A percentile compares a stretch with the other conserved stretches of the same genome.
These are phyloP conservation scores for Stagonosporopsis vannaccii DNA, from an alignment of 2,329 filamentous ascomycete genomes.

Conservation along the genomic window DNA sequence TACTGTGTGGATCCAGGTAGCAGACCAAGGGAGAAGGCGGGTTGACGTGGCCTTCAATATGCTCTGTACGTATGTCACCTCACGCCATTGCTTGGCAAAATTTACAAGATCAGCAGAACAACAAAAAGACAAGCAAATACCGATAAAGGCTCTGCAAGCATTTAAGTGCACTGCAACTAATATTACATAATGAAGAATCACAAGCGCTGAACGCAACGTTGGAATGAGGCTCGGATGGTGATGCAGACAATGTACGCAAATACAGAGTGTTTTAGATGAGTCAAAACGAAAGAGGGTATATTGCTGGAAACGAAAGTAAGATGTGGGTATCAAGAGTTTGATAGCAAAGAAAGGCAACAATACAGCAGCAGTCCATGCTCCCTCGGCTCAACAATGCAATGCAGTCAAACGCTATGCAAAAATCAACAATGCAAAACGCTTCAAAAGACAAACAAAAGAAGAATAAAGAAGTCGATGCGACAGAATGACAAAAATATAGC, in stretches of 20 bases:
- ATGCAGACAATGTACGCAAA: neutral
- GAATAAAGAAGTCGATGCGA: neutral
- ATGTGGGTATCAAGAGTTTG: constrained; percentile 1
- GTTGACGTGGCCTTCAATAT: neutral
- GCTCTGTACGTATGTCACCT: constrained; percentile 8
- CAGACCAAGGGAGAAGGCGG: too few species aligned
- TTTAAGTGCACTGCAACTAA: neutral
- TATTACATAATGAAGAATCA: neutral
- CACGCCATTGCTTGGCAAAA: constrained; percentile 4
- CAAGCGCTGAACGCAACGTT: neutral
- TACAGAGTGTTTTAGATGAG: neutral
- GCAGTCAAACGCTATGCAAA: neutral
- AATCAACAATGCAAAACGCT: neutral
- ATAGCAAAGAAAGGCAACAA: neutral
- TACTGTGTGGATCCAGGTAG: neutral
- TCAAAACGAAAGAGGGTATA: constrained; percentile 2
- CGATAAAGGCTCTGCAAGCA: too few species aligned
- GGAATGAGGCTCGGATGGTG: neutral
- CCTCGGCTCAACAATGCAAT: neutral
- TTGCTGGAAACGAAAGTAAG: neutral
- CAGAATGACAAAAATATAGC: neutral
- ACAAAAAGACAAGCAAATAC: too few species aligned
- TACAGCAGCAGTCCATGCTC: neutral
- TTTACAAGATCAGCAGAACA: neutral
- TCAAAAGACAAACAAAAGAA: neutral